A percentile compares a stretch with the other conserved stretches of the same genome.
These are phyloP conservation scores for Clonostachys solani DNA, from an alignment of 2,329 filamentous ascomycete genomes.

Conservation along the genomic window DNA sequence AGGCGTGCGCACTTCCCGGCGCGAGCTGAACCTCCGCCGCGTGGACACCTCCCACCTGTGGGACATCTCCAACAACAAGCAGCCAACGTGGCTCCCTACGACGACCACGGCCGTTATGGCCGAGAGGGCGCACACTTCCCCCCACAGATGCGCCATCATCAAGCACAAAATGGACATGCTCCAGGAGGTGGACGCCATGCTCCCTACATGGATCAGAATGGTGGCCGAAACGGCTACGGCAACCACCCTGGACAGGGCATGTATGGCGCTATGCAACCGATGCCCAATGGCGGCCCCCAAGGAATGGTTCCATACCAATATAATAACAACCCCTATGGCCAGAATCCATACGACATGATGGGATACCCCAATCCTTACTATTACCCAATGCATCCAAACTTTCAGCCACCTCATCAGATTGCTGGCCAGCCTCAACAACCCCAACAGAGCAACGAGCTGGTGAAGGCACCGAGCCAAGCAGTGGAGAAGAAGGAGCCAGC, in stretches of 20 bases:
- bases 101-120: neutral
- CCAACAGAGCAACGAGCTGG: constrained; percentile 27
- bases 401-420: constrained; percentile 32
- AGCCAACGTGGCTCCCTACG: neutral
- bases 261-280: no score
- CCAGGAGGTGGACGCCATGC: no score
- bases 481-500: constrained; percentile 8
- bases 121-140: neutral
- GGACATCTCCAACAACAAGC: neutral
- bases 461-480: no score
- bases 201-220: no score
- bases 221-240: no score
- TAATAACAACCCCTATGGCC: constrained; percentile 22
- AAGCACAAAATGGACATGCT: no score
- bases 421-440: constrained; percentile 33
- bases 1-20: no score
- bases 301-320: no score
- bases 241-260: no score
- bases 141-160: no score
- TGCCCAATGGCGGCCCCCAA: no score
- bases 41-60: neutral
- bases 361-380: constrained; percentile 33
- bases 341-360: constrained; percentile 43
- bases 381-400: constrained; percentile 12
- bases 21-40: no score